Conservation (phyloP, 106 monocot species). For the Acorus calamus region DNA sequence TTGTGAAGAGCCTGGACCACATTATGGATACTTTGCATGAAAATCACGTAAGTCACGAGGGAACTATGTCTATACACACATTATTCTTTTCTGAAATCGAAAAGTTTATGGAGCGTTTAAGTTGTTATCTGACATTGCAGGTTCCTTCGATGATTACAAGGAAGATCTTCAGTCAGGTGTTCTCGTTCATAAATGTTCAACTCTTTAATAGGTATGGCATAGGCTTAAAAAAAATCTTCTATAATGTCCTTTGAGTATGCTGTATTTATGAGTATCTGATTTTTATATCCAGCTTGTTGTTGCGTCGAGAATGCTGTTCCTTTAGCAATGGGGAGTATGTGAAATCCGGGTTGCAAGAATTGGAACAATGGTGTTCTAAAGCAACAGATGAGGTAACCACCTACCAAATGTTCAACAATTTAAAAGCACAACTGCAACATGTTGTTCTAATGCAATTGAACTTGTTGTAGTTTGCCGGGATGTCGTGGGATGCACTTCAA, state of each 20-base stretch:
- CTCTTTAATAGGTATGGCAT: slow-evolving; percentile 77
- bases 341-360: slow-evolving; percentile 85
- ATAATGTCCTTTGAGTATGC: not conserved
- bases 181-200: slow-evolving; percentile 90
- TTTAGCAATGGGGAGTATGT: slow-evolving; percentile 95
- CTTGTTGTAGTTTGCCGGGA: slow-evolving; percentile 53
- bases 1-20: slow-evolving; percentile 67
- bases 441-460: not conserved
- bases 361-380: slow-evolving; percentile 74
- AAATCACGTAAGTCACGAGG: slow-evolving; percentile 46
- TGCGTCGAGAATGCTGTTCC: slow-evolving; percentile 94
- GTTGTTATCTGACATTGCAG: slow-evolving; percentile 26
- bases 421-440: not conserved
- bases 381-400: slow-evolving; percentile 57
- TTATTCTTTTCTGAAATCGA: not conserved
- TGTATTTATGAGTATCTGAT: not conserved
- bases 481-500: slow-evolving; percentile 83
- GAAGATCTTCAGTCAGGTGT: slow-evolving; percentile 82
- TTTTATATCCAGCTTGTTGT: slow-evolving; percentile 50
- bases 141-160: slow-evolving; percentile 77
- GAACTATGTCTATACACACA: not conserved
- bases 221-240: not conserved
- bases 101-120: not conserved
- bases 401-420: not conserved
- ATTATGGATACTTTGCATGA: slow-evolving; percentile 32